Evolutionary conservation across 192 early-diverging fungal genomes (phyloP).

Genomic region (Thoreauomyces humboldtii): DNA sequence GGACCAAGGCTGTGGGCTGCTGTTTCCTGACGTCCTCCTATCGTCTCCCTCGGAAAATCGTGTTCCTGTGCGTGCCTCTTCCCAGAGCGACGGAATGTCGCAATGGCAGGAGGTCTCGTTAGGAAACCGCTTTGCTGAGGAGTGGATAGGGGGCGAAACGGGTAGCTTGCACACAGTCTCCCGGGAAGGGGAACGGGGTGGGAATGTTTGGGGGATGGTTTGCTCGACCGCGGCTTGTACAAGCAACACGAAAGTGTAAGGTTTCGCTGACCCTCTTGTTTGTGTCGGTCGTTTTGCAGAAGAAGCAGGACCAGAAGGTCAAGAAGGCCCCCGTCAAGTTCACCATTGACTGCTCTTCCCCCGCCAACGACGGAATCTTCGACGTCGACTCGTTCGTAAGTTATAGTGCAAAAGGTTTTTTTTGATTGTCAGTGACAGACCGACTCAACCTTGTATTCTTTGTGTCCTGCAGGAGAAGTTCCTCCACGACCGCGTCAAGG

Average conservation of each 20-base stretch:
- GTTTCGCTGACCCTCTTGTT: background rate
- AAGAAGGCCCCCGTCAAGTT: slow-evolving; percentile 69
- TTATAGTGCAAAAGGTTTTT: no score
- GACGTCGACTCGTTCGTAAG: slow-evolving; percentile 90
- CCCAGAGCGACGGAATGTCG: no score
- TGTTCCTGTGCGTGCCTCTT: no score
- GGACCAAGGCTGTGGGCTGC: no score
- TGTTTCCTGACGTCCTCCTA: no score
- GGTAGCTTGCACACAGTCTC: background rate
- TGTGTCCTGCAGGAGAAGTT: slow-evolving; percentile 77
- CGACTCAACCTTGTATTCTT: background rate
- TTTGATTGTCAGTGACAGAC: background rate
- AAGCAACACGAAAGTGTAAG: no score
- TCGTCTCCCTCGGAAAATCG: no score
- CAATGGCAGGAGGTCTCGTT: background rate
- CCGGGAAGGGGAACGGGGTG: no score
- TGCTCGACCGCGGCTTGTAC: slow-evolving; percentile 13
- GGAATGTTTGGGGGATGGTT: background rate
- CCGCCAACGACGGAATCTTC: slow-evolving; percentile 94
- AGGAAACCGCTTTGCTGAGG: background rate
- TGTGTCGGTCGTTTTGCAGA: background rate
- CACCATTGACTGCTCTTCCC: slow-evolving; percentile 90
- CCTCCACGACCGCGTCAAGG: slow-evolving; percentile 98
- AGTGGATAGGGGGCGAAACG: background rate
- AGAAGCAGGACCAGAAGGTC: slow-evolving; percentile 35